phyloP scores from a whole-genome alignment of 2,329 filamentous ascomycete species.

The Plectosphaerella sp. region DNA sequence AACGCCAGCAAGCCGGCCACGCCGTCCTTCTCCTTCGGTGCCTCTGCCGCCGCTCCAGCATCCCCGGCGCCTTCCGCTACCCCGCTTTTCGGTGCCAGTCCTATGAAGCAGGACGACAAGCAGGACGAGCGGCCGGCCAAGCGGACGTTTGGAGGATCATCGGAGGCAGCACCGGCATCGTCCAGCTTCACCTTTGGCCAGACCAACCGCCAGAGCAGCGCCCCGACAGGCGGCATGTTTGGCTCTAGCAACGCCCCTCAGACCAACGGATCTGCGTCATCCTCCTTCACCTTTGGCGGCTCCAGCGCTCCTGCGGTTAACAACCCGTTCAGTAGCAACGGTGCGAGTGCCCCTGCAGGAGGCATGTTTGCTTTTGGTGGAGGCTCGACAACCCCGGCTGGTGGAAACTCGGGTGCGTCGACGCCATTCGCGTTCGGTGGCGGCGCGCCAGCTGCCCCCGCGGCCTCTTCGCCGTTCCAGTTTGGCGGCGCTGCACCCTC shows the following conservation, averaged over 20 bases:
- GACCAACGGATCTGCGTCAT: slow-evolving; percentile 17
- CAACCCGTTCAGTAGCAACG: slow-evolving; percentile 31
- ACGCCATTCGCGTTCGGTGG: slow-evolving; percentile 11
- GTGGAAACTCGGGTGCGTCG: slow-evolving; percentile 4
- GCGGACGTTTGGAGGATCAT: slow-evolving; percentile 29
- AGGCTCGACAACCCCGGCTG: slow-evolving; percentile 12
- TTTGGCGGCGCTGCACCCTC: slow-evolving; percentile 10
- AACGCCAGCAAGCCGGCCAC: slow-evolving; percentile 11
- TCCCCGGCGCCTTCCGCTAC: slow-evolving; percentile 23
- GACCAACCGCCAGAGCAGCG: background rate
- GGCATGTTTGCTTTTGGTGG: slow-evolving; percentile 33
- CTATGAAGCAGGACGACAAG: slow-evolving; percentile 35
- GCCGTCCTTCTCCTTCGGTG: slow-evolving; percentile 29
- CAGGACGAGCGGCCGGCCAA: slow-evolving; percentile 24
- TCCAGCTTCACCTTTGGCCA: slow-evolving; percentile 27
- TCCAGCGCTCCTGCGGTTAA: slow-evolving; percentile 23
- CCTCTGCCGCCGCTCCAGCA: slow-evolving; percentile 6
- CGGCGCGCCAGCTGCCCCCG: slow-evolving; percentile 4
- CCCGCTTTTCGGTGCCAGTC: slow-evolving; percentile 34
- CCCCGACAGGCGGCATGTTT: slow-evolving; percentile 11
- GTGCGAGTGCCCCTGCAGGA: slow-evolving; percentile 18
- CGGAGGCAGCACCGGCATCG: slow-evolving; percentile 19
- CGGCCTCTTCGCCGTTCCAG: slow-evolving; percentile 14
- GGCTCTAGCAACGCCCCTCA: slow-evolving; percentile 7
- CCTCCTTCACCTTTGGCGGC: slow-evolving; percentile 16